phyloP scores from a whole-genome alignment of 371 early-diverging fungal genomes.

The Amoeboaphelidium occidentale region DNA sequence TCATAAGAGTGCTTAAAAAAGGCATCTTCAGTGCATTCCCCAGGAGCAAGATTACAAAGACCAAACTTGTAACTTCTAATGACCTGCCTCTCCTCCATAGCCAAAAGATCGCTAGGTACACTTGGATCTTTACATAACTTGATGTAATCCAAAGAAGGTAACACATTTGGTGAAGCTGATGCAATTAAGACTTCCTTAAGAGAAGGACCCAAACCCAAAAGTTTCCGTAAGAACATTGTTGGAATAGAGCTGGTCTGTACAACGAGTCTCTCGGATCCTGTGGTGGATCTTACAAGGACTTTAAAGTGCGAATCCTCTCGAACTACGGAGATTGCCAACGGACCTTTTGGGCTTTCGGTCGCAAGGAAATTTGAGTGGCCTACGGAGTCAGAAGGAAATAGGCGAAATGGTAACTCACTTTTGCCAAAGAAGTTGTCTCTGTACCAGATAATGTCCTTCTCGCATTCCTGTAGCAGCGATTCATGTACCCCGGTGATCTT shows the following conservation, averaged over 20 bases:
- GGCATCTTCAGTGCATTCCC: constrained; percentile 45
- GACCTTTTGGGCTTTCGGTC: constrained; percentile 17
- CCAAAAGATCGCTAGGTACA: constrained; percentile 18
- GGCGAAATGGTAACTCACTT: constrained; percentile 5
- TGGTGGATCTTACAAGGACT: constrained; percentile 16
- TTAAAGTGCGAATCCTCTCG: constrained; percentile 16
- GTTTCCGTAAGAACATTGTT: constrained; percentile 11
- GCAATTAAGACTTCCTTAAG: constrained; percentile 17
- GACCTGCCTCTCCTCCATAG: constrained; percentile 28
- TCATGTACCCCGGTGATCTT: constrained; percentile 26
- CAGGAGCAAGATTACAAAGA: constrained; percentile 31
- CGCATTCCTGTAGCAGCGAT: constrained; percentile 17
- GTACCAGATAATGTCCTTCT: constrained; percentile 14
- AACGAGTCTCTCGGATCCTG: constrained; percentile 16
- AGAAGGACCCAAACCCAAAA: constrained; percentile 18
- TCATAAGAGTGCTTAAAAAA: constrained; percentile 25
- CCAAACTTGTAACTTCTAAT: constrained; percentile 53
- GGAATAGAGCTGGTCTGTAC: constrained; percentile 10
- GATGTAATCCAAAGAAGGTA: constrained; percentile 17
- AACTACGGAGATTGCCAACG: constrained; percentile 23
- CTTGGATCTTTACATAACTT: constrained; percentile 11
- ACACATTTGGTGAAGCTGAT: too few species aligned
- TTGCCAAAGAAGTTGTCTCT: constrained; percentile 28
- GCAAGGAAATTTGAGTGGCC: constrained; percentile 20
- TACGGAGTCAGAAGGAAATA: constrained; percentile 1